Conservation (phyloP, 768 basidiomycete species). For the Cystoderma amianthinum region DNA sequence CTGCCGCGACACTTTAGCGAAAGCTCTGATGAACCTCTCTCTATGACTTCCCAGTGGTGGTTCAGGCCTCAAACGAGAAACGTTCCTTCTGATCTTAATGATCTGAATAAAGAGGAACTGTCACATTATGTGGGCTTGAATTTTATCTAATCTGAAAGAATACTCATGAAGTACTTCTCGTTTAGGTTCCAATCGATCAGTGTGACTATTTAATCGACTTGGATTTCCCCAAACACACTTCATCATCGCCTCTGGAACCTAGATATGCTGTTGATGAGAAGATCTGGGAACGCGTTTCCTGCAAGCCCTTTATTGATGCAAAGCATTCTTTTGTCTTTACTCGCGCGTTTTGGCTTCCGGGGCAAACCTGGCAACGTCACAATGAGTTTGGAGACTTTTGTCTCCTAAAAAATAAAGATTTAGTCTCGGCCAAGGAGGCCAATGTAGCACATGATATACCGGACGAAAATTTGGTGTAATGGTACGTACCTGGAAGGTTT, state of each 20-base stretch:
- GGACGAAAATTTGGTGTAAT: not conserved
- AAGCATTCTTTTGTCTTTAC: slow-evolving; percentile 65
- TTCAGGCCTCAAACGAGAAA: slow-evolving; percentile 54
- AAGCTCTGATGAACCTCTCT: slow-evolving; percentile 16
- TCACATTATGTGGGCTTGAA: slow-evolving; percentile 62
- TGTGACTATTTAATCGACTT: slow-evolving; percentile 93
- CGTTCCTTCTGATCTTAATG: slow-evolving; percentile 70
- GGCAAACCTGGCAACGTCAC: slow-evolving; percentile 52
- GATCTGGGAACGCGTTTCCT: slow-evolving; percentile 79
- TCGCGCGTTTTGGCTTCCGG: slow-evolving; percentile 78
- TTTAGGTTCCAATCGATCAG: slow-evolving; percentile 56
- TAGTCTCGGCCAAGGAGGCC: slow-evolving; percentile 27
- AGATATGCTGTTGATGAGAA: slow-evolving; percentile 61
- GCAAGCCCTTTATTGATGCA: slow-evolving; percentile 80
- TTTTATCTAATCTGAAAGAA: slow-evolving; percentile 2
- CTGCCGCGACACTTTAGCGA: slow-evolving; percentile 77
- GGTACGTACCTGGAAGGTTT: no score
- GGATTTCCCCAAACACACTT: slow-evolving; percentile 71
- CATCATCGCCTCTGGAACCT: slow-evolving; percentile 57
- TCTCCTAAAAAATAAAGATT: slow-evolving; percentile 59
- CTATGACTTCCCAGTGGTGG: slow-evolving; percentile 33
- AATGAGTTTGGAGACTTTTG: slow-evolving; percentile 92
- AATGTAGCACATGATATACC: slow-evolving; percentile 11
- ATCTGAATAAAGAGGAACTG: slow-evolving; percentile 74
- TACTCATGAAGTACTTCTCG: not conserved